Evolutionary conservation across 176 grass and related monocot genomes (phyloP).

Genomic region (Musa troglodytarum): DNA sequence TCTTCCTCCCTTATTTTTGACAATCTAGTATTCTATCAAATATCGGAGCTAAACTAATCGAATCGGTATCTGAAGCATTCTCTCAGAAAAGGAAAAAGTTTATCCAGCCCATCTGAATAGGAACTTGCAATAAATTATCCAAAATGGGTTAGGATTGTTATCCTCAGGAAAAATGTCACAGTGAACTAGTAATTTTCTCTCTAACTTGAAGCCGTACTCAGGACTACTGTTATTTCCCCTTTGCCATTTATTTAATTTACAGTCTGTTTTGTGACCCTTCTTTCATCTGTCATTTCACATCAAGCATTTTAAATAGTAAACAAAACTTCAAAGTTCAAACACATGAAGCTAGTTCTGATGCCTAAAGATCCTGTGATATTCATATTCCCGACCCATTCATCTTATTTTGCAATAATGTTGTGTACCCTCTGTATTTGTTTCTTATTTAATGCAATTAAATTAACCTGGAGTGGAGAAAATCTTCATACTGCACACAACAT

Average conservation of each 20-base stretch:
- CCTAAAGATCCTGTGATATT: no score
- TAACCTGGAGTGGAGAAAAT: neutral
- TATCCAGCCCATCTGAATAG: no score
- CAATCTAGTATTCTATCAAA: neutral
- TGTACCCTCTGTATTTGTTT: no score
- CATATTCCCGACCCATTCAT: no score
- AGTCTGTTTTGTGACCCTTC: no score
- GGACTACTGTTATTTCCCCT: conserved; percentile 4
- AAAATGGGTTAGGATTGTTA: no score
- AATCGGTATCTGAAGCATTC: neutral
- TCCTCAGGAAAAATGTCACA: no score
- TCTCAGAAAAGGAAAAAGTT: neutral
- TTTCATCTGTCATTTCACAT: no score
- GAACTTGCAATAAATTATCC: no score
- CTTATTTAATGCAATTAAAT: no score
- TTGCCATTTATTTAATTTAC: neutral
- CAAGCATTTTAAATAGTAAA: no score
- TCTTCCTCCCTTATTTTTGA: neutral
- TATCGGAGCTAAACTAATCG: neutral
- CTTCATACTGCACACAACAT: neutral
- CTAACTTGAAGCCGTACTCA: conserved; percentile 2
- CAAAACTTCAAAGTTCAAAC: neutral
- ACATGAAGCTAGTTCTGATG: conserved; percentile 12
- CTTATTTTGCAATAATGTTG: no score
- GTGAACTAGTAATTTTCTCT: neutral